Evolutionary conservation across 768 basidiomycete species (phyloP).

Genomic region (Pisolithus marmoratus): DNA sequence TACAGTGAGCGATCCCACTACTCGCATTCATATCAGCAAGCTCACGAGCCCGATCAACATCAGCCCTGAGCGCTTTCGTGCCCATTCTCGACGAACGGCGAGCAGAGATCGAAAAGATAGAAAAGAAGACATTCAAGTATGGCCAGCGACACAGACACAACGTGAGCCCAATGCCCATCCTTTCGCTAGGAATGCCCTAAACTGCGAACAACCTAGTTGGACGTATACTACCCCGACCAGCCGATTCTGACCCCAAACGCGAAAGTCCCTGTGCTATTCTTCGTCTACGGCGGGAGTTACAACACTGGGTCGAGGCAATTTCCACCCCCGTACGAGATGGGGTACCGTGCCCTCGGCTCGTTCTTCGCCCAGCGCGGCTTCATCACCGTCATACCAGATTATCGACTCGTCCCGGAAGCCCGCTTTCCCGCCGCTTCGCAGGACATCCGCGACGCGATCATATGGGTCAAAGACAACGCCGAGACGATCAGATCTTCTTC

Average conservation of each 20-base stretch:
- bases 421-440: slow-evolving; percentile 50
- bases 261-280: slow-evolving; percentile 51
- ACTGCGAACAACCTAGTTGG: slow-evolving; percentile 38
- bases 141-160: slow-evolving; percentile 40
- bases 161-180: slow-evolving; percentile 5
- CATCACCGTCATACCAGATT: slow-evolving; percentile 63
- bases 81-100: slow-evolving; percentile 46
- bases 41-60: not conserved
- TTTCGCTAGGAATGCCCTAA: not conserved
- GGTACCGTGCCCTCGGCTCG: slow-evolving; percentile 51
- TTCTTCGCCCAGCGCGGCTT: slow-evolving; percentile 59
- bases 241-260: slow-evolving; percentile 18
- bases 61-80: slow-evolving; percentile 45
- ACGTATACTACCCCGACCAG: slow-evolving; percentile 55
- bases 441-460: slow-evolving; percentile 55
- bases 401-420: slow-evolving; percentile 54
- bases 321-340: slow-evolving; percentile 42
- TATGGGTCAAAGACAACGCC: slow-evolving; percentile 43
- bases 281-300: slow-evolving; percentile 65
- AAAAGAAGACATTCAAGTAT: slow-evolving; percentile 52
- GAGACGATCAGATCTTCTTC: slow-evolving; percentile 10
- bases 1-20: slow-evolving; percentile 26
- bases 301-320: slow-evolving; percentile 43
- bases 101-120: slow-evolving; percentile 40
- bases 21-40: not conserved